phyloP scores from a whole-genome alignment of 2,329 filamentous ascomycete genomes.

The Periconia macrospinosa region DNA sequence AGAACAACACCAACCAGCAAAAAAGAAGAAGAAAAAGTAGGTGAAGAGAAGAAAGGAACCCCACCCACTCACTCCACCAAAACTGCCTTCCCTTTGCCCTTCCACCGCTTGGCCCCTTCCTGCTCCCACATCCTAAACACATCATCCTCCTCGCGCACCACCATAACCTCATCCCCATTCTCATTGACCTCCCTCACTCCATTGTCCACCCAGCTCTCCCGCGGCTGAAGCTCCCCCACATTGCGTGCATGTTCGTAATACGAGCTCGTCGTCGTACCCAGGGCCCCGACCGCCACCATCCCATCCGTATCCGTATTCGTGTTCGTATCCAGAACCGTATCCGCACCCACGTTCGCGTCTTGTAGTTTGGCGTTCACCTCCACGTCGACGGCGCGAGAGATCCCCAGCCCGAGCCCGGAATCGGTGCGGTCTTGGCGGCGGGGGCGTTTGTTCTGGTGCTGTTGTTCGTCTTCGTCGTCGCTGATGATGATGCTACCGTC shows the following conservation, averaged over 20 bases:
- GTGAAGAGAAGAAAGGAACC: constrained; percentile 6
- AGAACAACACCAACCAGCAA: too few relatives aligned
- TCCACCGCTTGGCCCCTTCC: neutral
- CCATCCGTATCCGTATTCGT: neutral
- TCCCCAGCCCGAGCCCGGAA: neutral
- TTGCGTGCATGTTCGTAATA: neutral
- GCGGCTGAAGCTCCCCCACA: neutral
- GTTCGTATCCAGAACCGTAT: neutral
- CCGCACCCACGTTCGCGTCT: neutral
- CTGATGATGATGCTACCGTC: neutral
- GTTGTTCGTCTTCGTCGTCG: neutral
- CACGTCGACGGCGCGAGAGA: neutral
- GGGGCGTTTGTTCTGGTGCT: neutral
- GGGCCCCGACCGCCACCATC: too few relatives aligned
- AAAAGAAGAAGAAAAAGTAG: neutral
- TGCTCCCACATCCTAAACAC: neutral
- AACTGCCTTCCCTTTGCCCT: neutral
- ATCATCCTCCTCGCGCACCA: neutral
- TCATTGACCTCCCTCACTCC: neutral
- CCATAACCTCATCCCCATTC: neutral
- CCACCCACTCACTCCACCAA: neutral
- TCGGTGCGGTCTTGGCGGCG: neutral
- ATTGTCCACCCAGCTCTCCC: neutral
- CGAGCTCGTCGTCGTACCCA: neutral
- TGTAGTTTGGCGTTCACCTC: neutral